Base-by-base conservation (phyloP, 2,329 filamentous ascomycete species). In the Aspergillus sp. region DNA sequence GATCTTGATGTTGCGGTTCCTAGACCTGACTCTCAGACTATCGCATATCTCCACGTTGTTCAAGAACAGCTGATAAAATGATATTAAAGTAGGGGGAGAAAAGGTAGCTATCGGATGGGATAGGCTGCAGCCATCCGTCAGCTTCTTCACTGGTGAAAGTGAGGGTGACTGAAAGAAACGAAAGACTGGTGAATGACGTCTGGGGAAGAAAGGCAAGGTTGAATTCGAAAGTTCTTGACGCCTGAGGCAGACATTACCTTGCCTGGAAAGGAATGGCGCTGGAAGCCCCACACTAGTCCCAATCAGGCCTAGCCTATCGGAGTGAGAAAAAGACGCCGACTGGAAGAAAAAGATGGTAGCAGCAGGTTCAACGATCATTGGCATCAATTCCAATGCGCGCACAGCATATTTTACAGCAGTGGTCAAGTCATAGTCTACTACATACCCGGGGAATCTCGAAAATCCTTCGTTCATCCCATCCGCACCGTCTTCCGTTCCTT, bases 311-410 rank as follows among this genome's bases (percentile, higher is more conserved):
- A 57, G 55, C 22, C 44, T 22, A 9, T 24, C 34, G 26, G 30
- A 17, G 24, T n/a, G 13, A 44, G 38, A 38, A 43, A 36, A 39
- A 54, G 36, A 58, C 51, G 49, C 43, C 13, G 48, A 56, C 55
- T 57, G 51, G 51, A 54, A 41, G 45, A 55, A 55, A 54, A 59
- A 57, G 52, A 59, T 36, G 12, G 41, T 50, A 30, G 34, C 41
- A 43, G 9, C 43, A 60, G 39, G 54, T 15, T 30, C 38, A 34
- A 6, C 15, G 17, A 52, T 52, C 24, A 22, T 48, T 42, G 41
- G 3, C 9, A 9, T 22, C 45, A 17, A n/a, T 55, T 52, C 65
- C 65, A 53, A 69, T 69, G 67, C 62, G 58, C 57, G 53, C 63
- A 60, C 65, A 58, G 45, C 54, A 50, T n/a, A 11, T 66, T 38